Percentiles rank a stretch among this genome's conserved stretches.
These are phyloP conservation scores for Camillea tinctor DNA, from an alignment of 2,329 filamentous ascomycete species.

Conservation along the genomic window DNA sequence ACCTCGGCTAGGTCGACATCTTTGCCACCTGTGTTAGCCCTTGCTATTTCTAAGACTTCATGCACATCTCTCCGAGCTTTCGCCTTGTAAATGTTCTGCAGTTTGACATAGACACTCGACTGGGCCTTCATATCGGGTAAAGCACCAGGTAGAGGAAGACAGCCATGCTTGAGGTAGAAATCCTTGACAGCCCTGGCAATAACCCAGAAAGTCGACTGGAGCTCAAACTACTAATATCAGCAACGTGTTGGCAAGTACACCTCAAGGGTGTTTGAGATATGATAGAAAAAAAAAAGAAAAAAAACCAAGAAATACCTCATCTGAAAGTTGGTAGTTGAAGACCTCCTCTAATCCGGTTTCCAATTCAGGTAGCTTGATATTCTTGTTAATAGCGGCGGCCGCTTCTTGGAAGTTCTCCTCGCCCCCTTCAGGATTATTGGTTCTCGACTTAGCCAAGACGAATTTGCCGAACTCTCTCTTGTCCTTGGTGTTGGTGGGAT, in stretches of 20 bases:
- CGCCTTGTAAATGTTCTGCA: constrained; percentile 90
- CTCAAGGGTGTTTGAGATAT: constrained; percentile 38
- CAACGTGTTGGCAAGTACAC: constrained; percentile 11
- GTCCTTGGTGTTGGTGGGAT: constrained; percentile 75
- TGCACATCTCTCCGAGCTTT: constrained; percentile 78
- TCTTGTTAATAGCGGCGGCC: constrained; percentile 80
- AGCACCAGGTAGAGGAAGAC: constrained; percentile 80
- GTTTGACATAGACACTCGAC: constrained; percentile 81
- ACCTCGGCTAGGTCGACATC: constrained; percentile 70
- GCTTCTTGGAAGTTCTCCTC: constrained; percentile 99
- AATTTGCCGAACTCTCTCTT: constrained; percentile 79
- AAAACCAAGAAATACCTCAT: constrained; percentile 55
- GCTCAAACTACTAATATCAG: constrained; percentile 40
- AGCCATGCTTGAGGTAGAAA: constrained; percentile 72
- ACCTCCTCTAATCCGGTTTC: constrained; percentile 72
- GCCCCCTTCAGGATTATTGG: constrained; percentile 74
- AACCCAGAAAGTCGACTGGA: constrained; percentile 74
- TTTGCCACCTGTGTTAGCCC: constrained; percentile 47
- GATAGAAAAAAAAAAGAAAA: background rate
- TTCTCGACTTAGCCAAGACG: constrained; percentile 67
- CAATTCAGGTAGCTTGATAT: constrained; percentile 67
- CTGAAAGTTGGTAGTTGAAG: constrained; percentile 62
- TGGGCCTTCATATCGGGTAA: constrained; percentile 98
- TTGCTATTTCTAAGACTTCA: constrained; percentile 69
- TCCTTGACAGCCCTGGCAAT: constrained; percentile 75